Base-by-base conservation (phyloP, 176 grass and related monocot species). In the Oryza australiensis region DNA sequence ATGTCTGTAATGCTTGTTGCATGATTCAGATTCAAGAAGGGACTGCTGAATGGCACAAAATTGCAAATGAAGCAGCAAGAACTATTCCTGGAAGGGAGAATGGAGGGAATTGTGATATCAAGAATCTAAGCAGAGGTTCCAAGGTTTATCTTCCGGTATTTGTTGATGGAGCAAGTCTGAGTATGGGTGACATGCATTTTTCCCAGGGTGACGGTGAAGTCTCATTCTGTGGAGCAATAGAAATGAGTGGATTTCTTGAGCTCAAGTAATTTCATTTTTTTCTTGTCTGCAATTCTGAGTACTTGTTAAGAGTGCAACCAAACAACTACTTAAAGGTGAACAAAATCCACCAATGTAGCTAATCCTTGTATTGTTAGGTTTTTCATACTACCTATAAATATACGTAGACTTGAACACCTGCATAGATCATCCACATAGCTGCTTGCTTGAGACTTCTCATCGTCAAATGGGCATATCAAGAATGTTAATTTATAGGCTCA, bases 221-320 rank as follows among this genome's bases (percentile, higher is more conserved):
- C 62, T 93, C 92, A 27, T 95, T 98, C 70, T 95, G 95, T 80
- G 95, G 95, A 84, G 92, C 95, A 70, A 98, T 98, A 73, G 92
- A 98, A 83, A 98, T 98, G 95, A 98, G 95, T 80, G 95, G 95
- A 80, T 98, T 95, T 85, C 84, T 98, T 76, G 90, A 98, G 80
- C 92, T 98, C 12, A 95, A 98, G 95, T 93, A 98, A 93, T 83
- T 81, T 10, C 26, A 64, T 55, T 69, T 68, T 68, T 7, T 80
- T 55, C 40, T 81, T 82, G 37, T 78, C 66, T 45, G 60, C 27
- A 14, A 22, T 75, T 78, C 55, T 83, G 23, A 74, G 1, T 85
- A 75, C 60, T 72, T 70, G 24, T 28, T 27, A 38, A 69, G 24
- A 42, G 29, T 70, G 38, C 8, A 65, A 40, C 22, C 23, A 64